Evolutionary conservation across 177 flowering plant species (phyloP).

Genomic region (Vitis hybrid): DNA sequence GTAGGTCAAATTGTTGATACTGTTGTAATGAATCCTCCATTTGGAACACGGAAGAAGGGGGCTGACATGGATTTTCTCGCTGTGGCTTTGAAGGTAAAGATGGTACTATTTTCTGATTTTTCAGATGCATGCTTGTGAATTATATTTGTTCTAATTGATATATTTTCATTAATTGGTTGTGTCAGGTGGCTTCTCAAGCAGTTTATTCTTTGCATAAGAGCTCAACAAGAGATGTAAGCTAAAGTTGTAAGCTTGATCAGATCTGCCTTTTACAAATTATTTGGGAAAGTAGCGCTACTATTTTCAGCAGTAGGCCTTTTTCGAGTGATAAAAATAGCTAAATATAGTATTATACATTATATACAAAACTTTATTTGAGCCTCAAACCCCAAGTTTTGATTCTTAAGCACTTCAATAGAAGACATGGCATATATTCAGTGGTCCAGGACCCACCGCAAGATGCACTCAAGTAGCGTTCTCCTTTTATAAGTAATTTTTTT

Average conservation of each 20-base stretch:
- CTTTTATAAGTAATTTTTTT: no score
- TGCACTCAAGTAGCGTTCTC: neutral
- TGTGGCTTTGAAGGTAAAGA: constrained; percentile 65
- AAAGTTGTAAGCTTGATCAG: constrained; percentile 5
- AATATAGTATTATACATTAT: neutral
- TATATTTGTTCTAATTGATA: neutral
- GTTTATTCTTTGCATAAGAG: constrained; percentile 97
- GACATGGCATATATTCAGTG: neutral
- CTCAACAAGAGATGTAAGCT: constrained; percentile 85
- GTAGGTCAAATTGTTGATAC: constrained; percentile 76
- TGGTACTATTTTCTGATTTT: neutral
- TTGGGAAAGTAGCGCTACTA: neutral
- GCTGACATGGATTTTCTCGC: constrained; percentile 87
- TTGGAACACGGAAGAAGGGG: constrained; percentile 93
- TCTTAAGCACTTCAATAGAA: neutral
- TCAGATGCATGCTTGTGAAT: neutral
- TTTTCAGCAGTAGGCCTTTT: neutral
- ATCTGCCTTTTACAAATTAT: neutral
- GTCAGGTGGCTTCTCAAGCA: constrained; percentile 80
- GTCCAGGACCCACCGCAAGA: neutral
- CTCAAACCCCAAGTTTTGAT: neutral
- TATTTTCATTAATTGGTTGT: constrained; percentile 8
- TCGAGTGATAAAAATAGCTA: neutral
- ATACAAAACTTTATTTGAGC: neutral
- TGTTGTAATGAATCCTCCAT: constrained; percentile 97